Percentiles rank a stretch among this genome's conserved stretches.
Conservation (phyloP, 2,329 filamentous ascomycete species). For the Colletotrichum zoysiae region DNA sequence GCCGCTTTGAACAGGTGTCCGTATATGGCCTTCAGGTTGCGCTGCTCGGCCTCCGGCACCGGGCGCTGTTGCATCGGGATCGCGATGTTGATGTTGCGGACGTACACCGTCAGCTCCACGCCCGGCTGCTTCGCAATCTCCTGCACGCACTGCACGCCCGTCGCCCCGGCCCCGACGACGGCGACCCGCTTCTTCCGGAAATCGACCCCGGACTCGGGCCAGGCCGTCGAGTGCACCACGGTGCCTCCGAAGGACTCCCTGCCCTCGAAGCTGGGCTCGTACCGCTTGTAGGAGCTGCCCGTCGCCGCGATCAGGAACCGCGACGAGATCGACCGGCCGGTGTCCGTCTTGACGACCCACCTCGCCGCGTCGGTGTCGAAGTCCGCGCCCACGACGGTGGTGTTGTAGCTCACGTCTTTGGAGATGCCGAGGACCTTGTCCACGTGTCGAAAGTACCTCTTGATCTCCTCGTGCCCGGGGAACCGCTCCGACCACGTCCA, state of each 20-base stretch:
- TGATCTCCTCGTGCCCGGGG: slow-evolving; percentile 55
- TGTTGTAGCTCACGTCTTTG: slow-evolving; percentile 59
- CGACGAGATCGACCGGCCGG: slow-evolving; percentile 53
- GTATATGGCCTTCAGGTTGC: slow-evolving; percentile 53
- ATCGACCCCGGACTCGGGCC: slow-evolving; percentile 44
- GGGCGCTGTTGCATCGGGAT: slow-evolving; percentile 67
- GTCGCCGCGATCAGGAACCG: slow-evolving; percentile 60
- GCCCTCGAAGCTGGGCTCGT: slow-evolving; percentile 53
- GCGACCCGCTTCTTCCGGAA: slow-evolving; percentile 46
- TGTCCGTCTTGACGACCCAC: slow-evolving; percentile 60
- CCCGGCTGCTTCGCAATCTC: slow-evolving; percentile 52
- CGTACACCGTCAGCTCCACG: slow-evolving; percentile 59
- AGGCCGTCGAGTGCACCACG: slow-evolving; percentile 48
- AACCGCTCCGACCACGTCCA: slow-evolving; percentile 60
- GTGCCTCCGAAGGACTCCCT: slow-evolving; percentile 48
- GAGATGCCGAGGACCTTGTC: slow-evolving; percentile 57
- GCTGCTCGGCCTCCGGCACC: slow-evolving; percentile 60
- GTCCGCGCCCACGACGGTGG: slow-evolving; percentile 55
- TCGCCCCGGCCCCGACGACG: slow-evolving; percentile 50
- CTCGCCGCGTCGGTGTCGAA: slow-evolving; percentile 52
- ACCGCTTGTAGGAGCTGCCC: slow-evolving; percentile 59
- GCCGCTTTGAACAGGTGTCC: slow-evolving; percentile 58
- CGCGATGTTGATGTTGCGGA: slow-evolving; percentile 69
- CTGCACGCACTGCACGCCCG: slow-evolving; percentile 49
- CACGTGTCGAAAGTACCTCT: slow-evolving; percentile 61